phyloP scores from a whole-genome alignment of 169 alveolate species.

The Neospora caninum region DNA sequence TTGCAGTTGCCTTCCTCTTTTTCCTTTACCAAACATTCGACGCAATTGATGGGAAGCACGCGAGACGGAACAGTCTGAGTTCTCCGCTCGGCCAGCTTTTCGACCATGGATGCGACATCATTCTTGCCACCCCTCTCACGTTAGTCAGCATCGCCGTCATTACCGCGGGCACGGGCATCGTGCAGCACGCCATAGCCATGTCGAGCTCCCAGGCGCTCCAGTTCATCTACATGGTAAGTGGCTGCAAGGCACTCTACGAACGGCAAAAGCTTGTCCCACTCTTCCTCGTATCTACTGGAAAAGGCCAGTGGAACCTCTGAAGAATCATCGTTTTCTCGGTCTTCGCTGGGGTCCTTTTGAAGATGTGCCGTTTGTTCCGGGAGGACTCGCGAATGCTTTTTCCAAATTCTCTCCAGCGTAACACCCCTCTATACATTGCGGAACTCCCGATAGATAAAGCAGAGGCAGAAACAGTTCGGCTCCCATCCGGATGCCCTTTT shows the following conservation, averaged over 20 bases:
- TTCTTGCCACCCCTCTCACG: slow-evolving; percentile 73
- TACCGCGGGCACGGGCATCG: slow-evolving; percentile 56
- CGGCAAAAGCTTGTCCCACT: neutral
- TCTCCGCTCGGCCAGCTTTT: slow-evolving; percentile 89
- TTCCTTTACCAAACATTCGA: slow-evolving; percentile 82
- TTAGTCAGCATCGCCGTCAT: slow-evolving; percentile 59
- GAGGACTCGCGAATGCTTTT: too few relatives aligned
- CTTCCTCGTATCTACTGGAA: neutral
- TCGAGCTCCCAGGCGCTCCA: slow-evolving; percentile 56
- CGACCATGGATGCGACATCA: slow-evolving; percentile 91
- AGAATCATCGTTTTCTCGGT: too few relatives aligned
- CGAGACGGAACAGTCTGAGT: slow-evolving; percentile 83
- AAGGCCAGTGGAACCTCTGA: too few relatives aligned
- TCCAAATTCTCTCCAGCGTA: too few relatives aligned
- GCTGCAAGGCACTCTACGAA: neutral
- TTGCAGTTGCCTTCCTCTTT: slow-evolving; percentile 48
- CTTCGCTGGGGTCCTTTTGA: too few relatives aligned
- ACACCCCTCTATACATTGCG: too few relatives aligned
- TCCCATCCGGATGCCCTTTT: too few relatives aligned
- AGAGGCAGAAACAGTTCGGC: too few relatives aligned
- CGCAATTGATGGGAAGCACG: slow-evolving; percentile 92
- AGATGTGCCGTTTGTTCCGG: too few relatives aligned
- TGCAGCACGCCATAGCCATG: slow-evolving; percentile 45
- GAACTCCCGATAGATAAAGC: too few relatives aligned
- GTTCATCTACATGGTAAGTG: slow-evolving; percentile 60